These are phyloP conservation scores for Aspergillus saccharolyticus DNA, from an alignment of 495 filamentous ascomycete species.

Conservation along the genomic window DNA sequence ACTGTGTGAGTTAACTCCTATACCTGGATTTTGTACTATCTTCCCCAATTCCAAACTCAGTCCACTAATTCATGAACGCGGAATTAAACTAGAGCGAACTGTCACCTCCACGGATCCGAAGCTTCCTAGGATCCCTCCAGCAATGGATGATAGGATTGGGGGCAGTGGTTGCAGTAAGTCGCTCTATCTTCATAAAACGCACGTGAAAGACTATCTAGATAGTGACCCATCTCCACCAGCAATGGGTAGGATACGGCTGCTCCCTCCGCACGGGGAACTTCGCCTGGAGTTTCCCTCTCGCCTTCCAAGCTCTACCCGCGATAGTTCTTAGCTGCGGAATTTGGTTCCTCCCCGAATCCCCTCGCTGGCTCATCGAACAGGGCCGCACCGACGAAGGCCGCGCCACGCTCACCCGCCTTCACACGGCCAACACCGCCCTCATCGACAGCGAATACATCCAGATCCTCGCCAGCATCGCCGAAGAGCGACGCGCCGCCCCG, in stretches of 20 bases:
- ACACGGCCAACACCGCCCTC: constrained; percentile 1
- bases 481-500: constrained; percentile 10
- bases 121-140: constrained; percentile 25
- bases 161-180: constrained; percentile 42
- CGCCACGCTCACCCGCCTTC: constrained; percentile 9
- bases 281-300: constrained; percentile 53
- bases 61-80: background rate
- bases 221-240: constrained; percentile 12
- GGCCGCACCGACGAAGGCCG: constrained; percentile 19
- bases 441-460: constrained; percentile 15
- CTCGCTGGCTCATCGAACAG: constrained; percentile 53
- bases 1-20: constrained; percentile 25
- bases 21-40: background rate
- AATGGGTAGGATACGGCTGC: constrained; percentile 52
- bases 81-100: constrained; percentile 35
- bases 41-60: background rate
- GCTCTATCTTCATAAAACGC: constrained; percentile 13
- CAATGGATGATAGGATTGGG: constrained; percentile 47
- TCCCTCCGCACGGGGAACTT: constrained; percentile 43
- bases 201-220: background rate
- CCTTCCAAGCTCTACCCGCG: constrained; percentile 48
- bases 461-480: constrained; percentile 15
- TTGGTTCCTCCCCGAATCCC: constrained; percentile 51
- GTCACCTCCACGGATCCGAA: constrained; percentile 23
- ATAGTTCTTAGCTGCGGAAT: constrained; percentile 45